These are phyloP conservation scores for Neonectria ditissima DNA, from an alignment of 2,329 filamentous ascomycete genomes.

Conservation along the genomic window DNA sequence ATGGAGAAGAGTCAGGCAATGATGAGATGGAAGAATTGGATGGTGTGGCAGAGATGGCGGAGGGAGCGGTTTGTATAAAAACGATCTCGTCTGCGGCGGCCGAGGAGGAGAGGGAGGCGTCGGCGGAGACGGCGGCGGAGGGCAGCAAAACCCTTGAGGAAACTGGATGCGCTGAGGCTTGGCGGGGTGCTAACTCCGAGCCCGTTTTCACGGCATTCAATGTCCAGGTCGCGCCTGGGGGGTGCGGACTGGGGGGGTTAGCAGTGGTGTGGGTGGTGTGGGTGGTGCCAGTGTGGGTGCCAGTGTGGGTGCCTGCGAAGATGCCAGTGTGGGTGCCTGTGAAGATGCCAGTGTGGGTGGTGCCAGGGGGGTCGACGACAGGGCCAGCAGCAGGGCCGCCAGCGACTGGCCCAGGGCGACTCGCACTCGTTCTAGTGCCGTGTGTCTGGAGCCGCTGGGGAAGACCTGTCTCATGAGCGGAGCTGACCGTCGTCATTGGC, in stretches of 20 bases:
- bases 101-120: background rate
- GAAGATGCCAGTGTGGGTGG: too few relatives aligned
- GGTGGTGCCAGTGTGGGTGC: background rate
- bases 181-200: constrained; percentile 16
- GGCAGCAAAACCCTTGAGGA: constrained; percentile 25
- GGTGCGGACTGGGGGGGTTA: background rate
- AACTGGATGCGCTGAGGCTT: constrained; percentile 15
- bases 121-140: constrained; percentile 22
- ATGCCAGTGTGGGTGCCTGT: background rate
- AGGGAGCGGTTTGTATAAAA: constrained; percentile 23
- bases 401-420: too few relatives aligned
- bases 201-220: constrained; percentile 15
- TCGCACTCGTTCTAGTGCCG: background rate
- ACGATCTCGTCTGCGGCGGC: constrained; percentile 9
- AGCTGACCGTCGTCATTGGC: constrained; percentile 37
- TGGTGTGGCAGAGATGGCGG: constrained; percentile 23
- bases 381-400: too few relatives aligned
- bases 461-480: constrained; percentile 38
- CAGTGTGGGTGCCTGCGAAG: too few relatives aligned
- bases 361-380: background rate
- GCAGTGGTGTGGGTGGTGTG: too few relatives aligned
- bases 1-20: constrained; percentile 10
- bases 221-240: constrained; percentile 17
- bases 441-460: constrained; percentile 30
- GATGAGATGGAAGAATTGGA: background rate